phyloP scores from a whole-genome alignment of 805 yeast genomes.

The Metschnikowia aberdeeniae region DNA sequence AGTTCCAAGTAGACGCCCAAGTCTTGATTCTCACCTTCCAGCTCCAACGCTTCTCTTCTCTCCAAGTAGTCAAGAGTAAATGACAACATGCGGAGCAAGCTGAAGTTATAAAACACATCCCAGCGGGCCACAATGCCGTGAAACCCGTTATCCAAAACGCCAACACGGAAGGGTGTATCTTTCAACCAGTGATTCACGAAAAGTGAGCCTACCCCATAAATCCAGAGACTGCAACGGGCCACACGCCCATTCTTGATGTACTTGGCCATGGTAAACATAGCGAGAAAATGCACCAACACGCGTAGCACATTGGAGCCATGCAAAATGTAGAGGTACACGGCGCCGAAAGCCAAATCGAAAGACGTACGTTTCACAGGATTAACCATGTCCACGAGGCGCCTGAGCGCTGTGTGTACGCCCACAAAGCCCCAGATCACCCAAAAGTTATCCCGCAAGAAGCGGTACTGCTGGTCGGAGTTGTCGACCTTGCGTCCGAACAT shows the following conservation, averaged over 20 bases:
- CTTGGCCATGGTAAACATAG: slow-evolving; percentile 51
- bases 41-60: slow-evolving; percentile 15
- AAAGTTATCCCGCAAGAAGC: slow-evolving; percentile 81
- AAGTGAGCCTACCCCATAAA: slow-evolving; percentile 70
- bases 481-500: slow-evolving; percentile 85
- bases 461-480: slow-evolving; percentile 85
- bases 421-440: slow-evolving; percentile 56
- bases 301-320: slow-evolving; percentile 77
- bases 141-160: slow-evolving; percentile 55
- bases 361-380: slow-evolving; percentile 36
- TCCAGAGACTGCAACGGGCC: slow-evolving; percentile 58
- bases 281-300: slow-evolving; percentile 52
- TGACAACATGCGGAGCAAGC: slow-evolving; percentile 78
- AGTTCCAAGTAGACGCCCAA: background rate
- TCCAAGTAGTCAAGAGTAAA: slow-evolving; percentile 73
- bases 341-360: slow-evolving; percentile 75
- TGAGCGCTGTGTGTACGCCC: slow-evolving; percentile 48
- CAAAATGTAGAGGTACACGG: slow-evolving; percentile 61
- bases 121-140: slow-evolving; percentile 82
- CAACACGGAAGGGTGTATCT: slow-evolving; percentile 50
- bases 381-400: slow-evolving; percentile 31
- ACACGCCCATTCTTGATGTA: slow-evolving; percentile 25
- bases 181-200: slow-evolving; percentile 73
- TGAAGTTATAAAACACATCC: slow-evolving; percentile 95
- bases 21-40: background rate